A percentile compares a stretch with the other conserved stretches of the same genome.
These are phyloP conservation scores for Flaveria bidentis DNA, from an alignment of 129 eudicot genomes.

Conservation along the genomic window DNA sequence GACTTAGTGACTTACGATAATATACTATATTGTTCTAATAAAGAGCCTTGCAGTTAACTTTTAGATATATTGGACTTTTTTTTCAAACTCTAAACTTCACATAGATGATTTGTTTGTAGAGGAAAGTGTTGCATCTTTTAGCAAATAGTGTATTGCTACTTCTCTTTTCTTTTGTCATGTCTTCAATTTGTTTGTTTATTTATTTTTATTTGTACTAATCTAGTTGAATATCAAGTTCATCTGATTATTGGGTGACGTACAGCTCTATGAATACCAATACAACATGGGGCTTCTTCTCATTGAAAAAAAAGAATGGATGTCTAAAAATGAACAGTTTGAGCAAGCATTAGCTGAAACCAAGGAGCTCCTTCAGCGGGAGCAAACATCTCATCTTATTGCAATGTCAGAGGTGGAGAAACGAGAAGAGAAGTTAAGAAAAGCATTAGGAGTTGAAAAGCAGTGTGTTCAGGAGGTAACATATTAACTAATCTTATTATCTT, in stretches of 20 bases:
- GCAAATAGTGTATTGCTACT: slow-evolving; percentile 4
- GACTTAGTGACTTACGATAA: too few species aligned
- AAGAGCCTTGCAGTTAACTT: not conserved
- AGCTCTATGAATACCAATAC: slow-evolving; percentile 97
- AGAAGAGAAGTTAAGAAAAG: slow-evolving; percentile 87
- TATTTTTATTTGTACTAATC: slow-evolving; percentile 5
- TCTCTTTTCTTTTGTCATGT: not conserved
- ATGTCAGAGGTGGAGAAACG: slow-evolving; percentile 82
- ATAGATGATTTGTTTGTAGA: not conserved
- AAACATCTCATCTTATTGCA: slow-evolving; percentile 69
- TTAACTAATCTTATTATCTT: not conserved
- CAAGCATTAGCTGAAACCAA: slow-evolving; percentile 52
- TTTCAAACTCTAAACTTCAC: not conserved
- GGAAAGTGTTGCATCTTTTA: not conserved
- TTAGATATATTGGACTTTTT: slow-evolving; percentile 1
- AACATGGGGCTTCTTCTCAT: slow-evolving; percentile 96
- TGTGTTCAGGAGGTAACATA: slow-evolving; percentile 75
- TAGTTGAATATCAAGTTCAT: slow-evolving; percentile 8
- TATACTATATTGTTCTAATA: too few species aligned
- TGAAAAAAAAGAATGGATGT: slow-evolving; percentile 85
- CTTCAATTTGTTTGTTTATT: slow-evolving; percentile 18
- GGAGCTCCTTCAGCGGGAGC: slow-evolving; percentile 73
- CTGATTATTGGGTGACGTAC: slow-evolving; percentile 30
- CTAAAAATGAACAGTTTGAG: slow-evolving; percentile 67
- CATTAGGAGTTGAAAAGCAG: slow-evolving; percentile 90